These are phyloP conservation scores for Hymenoscyphus occultus DNA, from an alignment of 2,329 filamentous ascomycete species.

Conservation along the genomic window DNA sequence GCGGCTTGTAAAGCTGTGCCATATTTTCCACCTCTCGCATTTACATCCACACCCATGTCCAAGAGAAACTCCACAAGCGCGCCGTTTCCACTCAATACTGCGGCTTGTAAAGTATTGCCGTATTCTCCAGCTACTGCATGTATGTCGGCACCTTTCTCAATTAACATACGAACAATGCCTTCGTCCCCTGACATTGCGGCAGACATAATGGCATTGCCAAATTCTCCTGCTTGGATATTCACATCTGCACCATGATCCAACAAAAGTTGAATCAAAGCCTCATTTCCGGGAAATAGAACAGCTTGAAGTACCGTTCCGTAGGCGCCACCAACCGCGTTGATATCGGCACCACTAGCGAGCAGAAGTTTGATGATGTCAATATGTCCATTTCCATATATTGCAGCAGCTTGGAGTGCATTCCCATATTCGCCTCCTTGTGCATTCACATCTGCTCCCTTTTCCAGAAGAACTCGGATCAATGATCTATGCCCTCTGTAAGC, in stretches of 20 bases:
- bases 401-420: slow-evolving; percentile 1
- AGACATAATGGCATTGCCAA: slow-evolving; percentile 10
- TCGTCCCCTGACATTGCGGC: background rate
- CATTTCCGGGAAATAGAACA: background rate
- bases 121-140: slow-evolving; percentile 3
- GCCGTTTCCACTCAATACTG: background rate
- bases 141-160: slow-evolving; percentile 17
- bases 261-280: slow-evolving; percentile 9
- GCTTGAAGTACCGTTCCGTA: slow-evolving; percentile 6
- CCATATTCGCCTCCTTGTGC: background rate
- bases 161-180: slow-evolving; percentile 16
- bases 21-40: slow-evolving; percentile 15
- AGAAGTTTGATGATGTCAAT: slow-evolving; percentile 6
- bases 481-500: background rate
- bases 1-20: slow-evolving; percentile 18
- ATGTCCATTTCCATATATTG: background rate
- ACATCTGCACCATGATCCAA: slow-evolving; percentile 21
- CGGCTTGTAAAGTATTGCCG: slow-evolving; percentile 10
- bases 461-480: slow-evolving; percentile 14
- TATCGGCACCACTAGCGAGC: slow-evolving; percentile 11
- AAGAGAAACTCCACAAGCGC: slow-evolving; percentile 16
- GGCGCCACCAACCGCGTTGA: slow-evolving; percentile 6
- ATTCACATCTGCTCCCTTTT: slow-evolving; percentile 11
- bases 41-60: slow-evolving; percentile 15
- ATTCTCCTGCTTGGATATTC: slow-evolving; percentile 13